Conservation (phyloP, 108 stramenopile genomes). For the Fragilaria crotonensis region DNA sequence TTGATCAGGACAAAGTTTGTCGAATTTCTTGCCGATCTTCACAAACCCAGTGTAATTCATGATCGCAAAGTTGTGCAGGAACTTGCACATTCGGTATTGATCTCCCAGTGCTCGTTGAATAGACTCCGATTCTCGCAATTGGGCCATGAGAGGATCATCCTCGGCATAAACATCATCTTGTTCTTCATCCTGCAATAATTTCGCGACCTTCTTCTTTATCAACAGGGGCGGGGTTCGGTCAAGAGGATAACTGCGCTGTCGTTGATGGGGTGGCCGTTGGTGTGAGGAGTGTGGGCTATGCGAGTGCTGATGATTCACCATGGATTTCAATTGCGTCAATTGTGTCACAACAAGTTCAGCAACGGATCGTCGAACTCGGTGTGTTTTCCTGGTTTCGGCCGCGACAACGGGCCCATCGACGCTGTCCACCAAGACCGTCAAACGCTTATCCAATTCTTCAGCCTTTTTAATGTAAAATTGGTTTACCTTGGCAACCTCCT, state of each 20-base stretch:
- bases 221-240: too few relatives aligned
- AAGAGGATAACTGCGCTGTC: too few relatives aligned
- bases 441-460: constrained; percentile 46
- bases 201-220: too few relatives aligned
- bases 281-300: too few relatives aligned
- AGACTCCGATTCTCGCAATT: constrained; percentile 55
- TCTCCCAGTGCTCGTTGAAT: constrained; percentile 74
- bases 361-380: too few relatives aligned
- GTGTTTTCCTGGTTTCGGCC: too few relatives aligned
- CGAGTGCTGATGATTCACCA: too few relatives aligned
- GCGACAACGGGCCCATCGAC: constrained; percentile 35
- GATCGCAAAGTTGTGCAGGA: constrained; percentile 81
- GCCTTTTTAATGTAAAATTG: constrained; percentile 52
- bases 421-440: constrained; percentile 50
- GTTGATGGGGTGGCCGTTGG: too few relatives aligned
- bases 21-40: constrained; percentile 90
- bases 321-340: too few relatives aligned
- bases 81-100: constrained; percentile 65
- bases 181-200: constrained; percentile 11
- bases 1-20: constrained; percentile 61
- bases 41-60: constrained; percentile 92
- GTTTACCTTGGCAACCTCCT: constrained; percentile 37
- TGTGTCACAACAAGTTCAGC: too few relatives aligned
- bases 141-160: too few relatives aligned
- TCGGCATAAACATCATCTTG: constrained; percentile 10